Conservation (phyloP, 768 basidiomycete species). For the Kwoniella sp. region DNA sequence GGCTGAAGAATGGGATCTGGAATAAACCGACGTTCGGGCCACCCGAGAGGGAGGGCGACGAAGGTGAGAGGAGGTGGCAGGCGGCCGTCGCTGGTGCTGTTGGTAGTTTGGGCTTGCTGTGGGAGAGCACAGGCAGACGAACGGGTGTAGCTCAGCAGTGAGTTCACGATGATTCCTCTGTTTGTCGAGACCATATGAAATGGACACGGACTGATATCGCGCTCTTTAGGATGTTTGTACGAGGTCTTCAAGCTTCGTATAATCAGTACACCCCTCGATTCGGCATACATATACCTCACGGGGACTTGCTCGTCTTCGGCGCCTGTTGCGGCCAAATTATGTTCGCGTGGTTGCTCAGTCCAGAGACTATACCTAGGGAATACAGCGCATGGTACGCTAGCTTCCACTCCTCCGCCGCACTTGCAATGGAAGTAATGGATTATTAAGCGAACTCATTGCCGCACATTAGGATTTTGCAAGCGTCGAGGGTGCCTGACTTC, state of each 20-base stretch:
- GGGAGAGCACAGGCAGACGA: slow-evolving; percentile 45
- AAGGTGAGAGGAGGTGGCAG: slow-evolving; percentile 54
- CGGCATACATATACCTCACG: slow-evolving; percentile 74
- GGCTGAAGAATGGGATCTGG: slow-evolving; percentile 36
- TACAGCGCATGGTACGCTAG: slow-evolving; percentile 70
- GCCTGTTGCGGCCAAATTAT: slow-evolving; percentile 84
- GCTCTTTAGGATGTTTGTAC: slow-evolving; percentile 51
- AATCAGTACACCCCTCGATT: slow-evolving; percentile 73
- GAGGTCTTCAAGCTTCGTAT: slow-evolving; percentile 87
- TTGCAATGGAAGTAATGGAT: too few species aligned
- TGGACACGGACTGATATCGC: neutral
- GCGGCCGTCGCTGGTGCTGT: slow-evolving; percentile 55
- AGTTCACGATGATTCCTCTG: slow-evolving; percentile 18
- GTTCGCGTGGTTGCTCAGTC: slow-evolving; percentile 74
- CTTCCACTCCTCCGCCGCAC: neutral
- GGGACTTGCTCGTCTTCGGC: slow-evolving; percentile 78
- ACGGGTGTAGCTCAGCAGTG: slow-evolving; percentile 54
- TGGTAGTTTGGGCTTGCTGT: slow-evolving; percentile 51
- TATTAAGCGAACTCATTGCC: neutral
- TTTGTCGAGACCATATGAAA: neutral
- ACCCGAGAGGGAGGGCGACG: slow-evolving; percentile 46
- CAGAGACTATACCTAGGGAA: slow-evolving; percentile 78
- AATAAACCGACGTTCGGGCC: slow-evolving; percentile 50
- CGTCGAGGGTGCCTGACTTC: slow-evolving; percentile 66
- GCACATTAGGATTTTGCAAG: slow-evolving; percentile 68